phyloP scores from a whole-genome alignment of 768 basidiomycete genomes.

The Mycena rosella region DNA sequence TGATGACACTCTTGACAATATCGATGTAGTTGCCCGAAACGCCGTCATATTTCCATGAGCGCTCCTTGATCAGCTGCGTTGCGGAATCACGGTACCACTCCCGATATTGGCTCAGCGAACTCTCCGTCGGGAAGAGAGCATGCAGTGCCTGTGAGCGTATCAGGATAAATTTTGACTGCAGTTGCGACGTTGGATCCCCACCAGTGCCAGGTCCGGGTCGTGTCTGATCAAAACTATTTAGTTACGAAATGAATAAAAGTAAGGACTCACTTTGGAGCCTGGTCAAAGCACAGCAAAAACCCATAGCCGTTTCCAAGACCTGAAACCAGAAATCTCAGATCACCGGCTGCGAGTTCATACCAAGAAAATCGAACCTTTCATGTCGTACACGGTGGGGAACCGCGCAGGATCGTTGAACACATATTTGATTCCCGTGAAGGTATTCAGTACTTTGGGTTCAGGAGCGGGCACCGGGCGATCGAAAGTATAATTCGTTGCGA shows the following conservation, averaged over 20 bases:
- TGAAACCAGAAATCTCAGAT: background rate
- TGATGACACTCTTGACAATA: slow-evolving; percentile 58
- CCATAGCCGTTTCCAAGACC: slow-evolving; percentile 43
- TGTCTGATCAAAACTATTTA: slow-evolving; percentile 27
- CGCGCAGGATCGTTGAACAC: slow-evolving; percentile 45
- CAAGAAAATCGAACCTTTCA: slow-evolving; percentile 22
- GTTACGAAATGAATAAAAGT: slow-evolving; percentile 29
- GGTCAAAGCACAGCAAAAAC: slow-evolving; percentile 48
- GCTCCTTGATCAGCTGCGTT: slow-evolving; percentile 35
- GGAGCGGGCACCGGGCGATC: slow-evolving; percentile 47
- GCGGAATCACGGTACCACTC: slow-evolving; percentile 43
- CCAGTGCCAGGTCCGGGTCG: slow-evolving; percentile 26
- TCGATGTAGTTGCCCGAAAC: slow-evolving; percentile 51
- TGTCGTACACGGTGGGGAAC: slow-evolving; percentile 47
- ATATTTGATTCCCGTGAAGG: slow-evolving; percentile 44
- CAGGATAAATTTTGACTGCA: too few relatives aligned
- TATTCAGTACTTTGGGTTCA: slow-evolving; percentile 45
- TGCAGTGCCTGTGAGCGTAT: slow-evolving; percentile 38
- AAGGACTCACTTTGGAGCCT: slow-evolving; percentile 24
- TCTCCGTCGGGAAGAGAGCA: slow-evolving; percentile 44
- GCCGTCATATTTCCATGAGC: slow-evolving; percentile 45
- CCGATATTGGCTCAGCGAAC: slow-evolving; percentile 38
- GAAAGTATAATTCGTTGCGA: slow-evolving; percentile 55
- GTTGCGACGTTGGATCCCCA: background rate
- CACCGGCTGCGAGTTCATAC: background rate